Percentiles rank a stretch among this genome's conserved stretches.
Conservation (phyloP, 2,329 filamentous ascomycete species). For the Penicillium sp. region DNA sequence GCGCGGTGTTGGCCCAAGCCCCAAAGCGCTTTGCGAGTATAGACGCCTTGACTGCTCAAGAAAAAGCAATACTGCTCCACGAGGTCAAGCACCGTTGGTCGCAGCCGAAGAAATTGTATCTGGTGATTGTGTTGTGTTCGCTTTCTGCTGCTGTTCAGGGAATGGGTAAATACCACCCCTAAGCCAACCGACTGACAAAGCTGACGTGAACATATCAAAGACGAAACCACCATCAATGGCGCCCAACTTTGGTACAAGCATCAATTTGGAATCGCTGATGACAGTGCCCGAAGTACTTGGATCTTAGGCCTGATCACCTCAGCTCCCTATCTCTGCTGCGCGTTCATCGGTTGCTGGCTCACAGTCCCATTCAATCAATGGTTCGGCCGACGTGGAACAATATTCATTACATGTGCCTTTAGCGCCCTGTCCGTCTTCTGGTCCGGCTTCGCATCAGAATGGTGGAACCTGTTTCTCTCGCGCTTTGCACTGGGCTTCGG, state of each 20-base stretch:
- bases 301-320: slow-evolving; percentile 63
- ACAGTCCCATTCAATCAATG: slow-evolving; percentile 70
- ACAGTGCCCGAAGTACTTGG: slow-evolving; percentile 55
- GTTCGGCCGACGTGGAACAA: slow-evolving; percentile 71
- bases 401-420: slow-evolving; percentile 74
- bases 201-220: slow-evolving; percentile 32
- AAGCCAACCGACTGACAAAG: background rate
- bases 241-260: slow-evolving; percentile 65
- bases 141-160: slow-evolving; percentile 69
- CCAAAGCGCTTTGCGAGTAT: slow-evolving; percentile 53
- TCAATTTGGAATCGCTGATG: slow-evolving; percentile 59
- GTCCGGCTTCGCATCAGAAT: slow-evolving; percentile 67
- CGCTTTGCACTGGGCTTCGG: slow-evolving; percentile 75
- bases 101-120: slow-evolving; percentile 65
- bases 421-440: slow-evolving; percentile 57
- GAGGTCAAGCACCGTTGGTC: slow-evolving; percentile 69
- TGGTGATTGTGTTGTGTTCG: slow-evolving; percentile 66
- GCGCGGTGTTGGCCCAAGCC: slow-evolving; percentile 59
- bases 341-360: slow-evolving; percentile 70
- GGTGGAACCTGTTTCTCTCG: slow-evolving; percentile 69
- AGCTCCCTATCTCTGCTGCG: slow-evolving; percentile 61
- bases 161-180: slow-evolving; percentile 50
- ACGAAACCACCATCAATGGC: slow-evolving; percentile 69
- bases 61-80: slow-evolving; percentile 57
- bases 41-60: slow-evolving; percentile 57